Base-by-base conservation (phyloP, 352 stramenopile genomes). In the Phytophthora tubulina region DNA sequence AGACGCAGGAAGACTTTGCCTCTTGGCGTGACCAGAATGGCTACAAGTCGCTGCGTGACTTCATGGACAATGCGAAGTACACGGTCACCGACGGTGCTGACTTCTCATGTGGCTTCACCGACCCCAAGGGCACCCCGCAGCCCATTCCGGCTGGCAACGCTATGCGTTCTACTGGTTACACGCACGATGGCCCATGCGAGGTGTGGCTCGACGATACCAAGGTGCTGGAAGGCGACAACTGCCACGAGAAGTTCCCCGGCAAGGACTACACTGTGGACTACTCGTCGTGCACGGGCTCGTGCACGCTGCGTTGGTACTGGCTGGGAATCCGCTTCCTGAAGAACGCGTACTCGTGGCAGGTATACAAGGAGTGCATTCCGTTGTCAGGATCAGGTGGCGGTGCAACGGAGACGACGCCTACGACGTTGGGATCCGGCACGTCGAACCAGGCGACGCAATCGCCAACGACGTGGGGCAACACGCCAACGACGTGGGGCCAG, bases 291-390 rank as follows among this genome's bases (percentile, higher is more conserved):
- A 65, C 66, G 52, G 60, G 60, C 30, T 50, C 53, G 35, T 74
- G 63, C 46, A 65, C 55, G 6, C 54, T 71, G 33, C 63, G 63
- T 3, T 71, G 63, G 63, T 71, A 71, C 54, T 71, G 63, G 67
- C 32, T 74, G 44, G 75, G 72, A 1, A 36, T 81, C 0, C 78
- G 78, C 1, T 79, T 75, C 62, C 33, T 83, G 7, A 76, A 86
- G 41, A 75, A 78, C 13, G 5, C 50, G 46, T 81, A 80, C 67
- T 89, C 79, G 66, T 89, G 81, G 81, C 79, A 89, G 42, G 73
- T 89, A 38, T 89, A 89, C 75, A 89, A 89, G 78, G 76, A 59
- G 4, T 85, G 79, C 53, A 73, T 81, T 10, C 72, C 57, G 8
- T 15, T 79, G 33, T 45, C 66, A 1, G 55, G 63, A 13, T 57